These are phyloP conservation scores for Eucalyptus marginata DNA, from an alignment of 345 rosid species.

Conservation along the genomic window DNA sequence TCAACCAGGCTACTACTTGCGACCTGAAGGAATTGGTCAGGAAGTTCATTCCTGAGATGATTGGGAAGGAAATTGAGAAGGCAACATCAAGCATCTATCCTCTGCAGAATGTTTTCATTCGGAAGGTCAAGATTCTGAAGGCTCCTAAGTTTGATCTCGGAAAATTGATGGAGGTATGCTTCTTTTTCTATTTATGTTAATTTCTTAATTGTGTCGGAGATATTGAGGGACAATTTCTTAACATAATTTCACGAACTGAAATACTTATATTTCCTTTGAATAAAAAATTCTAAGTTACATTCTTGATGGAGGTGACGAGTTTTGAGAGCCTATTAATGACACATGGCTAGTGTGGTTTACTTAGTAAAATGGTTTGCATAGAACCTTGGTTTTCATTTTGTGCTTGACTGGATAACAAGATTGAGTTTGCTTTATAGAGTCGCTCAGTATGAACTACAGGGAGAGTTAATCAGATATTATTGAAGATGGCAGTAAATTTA, in stretches of 20 bases:
- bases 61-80: slow-evolving; percentile 89
- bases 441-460: not conserved
- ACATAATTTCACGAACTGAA: not conserved
- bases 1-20: slow-evolving; percentile 64
- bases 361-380: not conserved
- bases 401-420: not conserved
- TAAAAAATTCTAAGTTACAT: not conserved
- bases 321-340: not conserved
- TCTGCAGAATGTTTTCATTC: slow-evolving; percentile 75
- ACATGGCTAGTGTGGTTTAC: not conserved
- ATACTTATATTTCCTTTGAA: not conserved
- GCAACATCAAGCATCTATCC: slow-evolving; percentile 77
- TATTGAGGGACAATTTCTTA: not conserved
- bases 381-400: not conserved
- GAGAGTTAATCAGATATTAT: not conserved
- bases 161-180: slow-evolving; percentile 78
- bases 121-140: slow-evolving; percentile 92
- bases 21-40: slow-evolving; percentile 79
- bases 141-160: slow-evolving; percentile 98
- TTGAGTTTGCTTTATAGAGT: not conserved
- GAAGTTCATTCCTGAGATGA: slow-evolving; percentile 82
- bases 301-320: not conserved
- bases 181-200: not conserved
- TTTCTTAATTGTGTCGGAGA: not conserved
- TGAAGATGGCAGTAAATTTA: not conserved